These are phyloP conservation scores for Mucor piriformis DNA, from an alignment of 371 early-diverging fungal genomes.

Conservation along the genomic window DNA sequence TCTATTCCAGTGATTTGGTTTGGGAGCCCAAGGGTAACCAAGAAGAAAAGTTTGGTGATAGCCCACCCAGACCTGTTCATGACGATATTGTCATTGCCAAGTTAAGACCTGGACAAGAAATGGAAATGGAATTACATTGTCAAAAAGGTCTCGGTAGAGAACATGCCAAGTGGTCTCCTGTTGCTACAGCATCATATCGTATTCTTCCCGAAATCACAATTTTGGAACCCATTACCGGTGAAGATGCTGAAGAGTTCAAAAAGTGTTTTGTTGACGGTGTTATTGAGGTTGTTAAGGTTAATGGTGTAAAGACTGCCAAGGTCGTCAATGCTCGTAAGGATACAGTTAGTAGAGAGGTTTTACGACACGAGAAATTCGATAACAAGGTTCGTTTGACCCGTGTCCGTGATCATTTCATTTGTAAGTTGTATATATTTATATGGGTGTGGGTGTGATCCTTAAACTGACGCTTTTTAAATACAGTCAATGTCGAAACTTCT, in stretches of 20 bases:
- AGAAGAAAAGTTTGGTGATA: slow-evolving; percentile 65
- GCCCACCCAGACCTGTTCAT: slow-evolving; percentile 77
- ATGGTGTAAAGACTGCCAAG: slow-evolving; percentile 69
- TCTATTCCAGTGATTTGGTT: slow-evolving; percentile 79
- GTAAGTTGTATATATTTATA: slow-evolving; percentile 55
- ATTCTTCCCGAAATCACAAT: slow-evolving; percentile 93
- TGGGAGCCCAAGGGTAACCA: slow-evolving; percentile 95
- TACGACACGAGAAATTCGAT: slow-evolving; percentile 93
- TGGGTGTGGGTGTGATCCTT: neutral
- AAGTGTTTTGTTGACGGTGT: slow-evolving; percentile 94
- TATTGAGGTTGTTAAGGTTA: slow-evolving; percentile 74
- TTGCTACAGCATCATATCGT: slow-evolving; percentile 96
- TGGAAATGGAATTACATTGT: slow-evolving; percentile 89
- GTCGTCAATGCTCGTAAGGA: slow-evolving; percentile 95
- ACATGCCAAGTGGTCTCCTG: slow-evolving; percentile 99
- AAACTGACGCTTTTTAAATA: neutral
- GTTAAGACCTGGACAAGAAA: slow-evolving; percentile 92
- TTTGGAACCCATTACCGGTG: slow-evolving; percentile 83
- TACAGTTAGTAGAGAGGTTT: slow-evolving; percentile 94
- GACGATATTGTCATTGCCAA: slow-evolving; percentile 94
- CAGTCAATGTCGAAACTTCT: slow-evolving; percentile 90
- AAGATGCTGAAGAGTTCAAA: slow-evolving; percentile 87
- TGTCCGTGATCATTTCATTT: slow-evolving; percentile 96
- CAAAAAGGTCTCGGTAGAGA: slow-evolving; percentile 94
- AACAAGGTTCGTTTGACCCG: slow-evolving; percentile 90